A percentile compares a stretch with the other conserved stretches of the same genome.
These are phyloP conservation scores for Magnaporthiopsis poae DNA, from an alignment of 2,329 filamentous ascomycete species.

Conservation along the genomic window DNA sequence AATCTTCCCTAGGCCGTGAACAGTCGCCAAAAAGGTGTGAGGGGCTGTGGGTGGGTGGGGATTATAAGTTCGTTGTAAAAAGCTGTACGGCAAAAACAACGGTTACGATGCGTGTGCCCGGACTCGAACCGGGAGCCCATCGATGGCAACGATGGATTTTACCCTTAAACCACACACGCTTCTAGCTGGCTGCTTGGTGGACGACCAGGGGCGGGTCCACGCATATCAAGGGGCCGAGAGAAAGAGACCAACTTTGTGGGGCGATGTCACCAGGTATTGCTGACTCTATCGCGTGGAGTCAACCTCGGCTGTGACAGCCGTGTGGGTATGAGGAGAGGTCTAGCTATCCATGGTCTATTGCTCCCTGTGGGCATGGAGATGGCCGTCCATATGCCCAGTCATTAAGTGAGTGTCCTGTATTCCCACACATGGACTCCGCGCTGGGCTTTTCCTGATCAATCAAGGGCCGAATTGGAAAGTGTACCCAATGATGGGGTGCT, in stretches of 20 bases:
- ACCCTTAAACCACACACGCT: slow-evolving; percentile 7
- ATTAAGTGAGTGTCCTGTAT: neutral
- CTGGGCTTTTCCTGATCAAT: too few relatives aligned
- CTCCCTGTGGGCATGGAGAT: neutral
- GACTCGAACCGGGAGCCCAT: slow-evolving; percentile 4
- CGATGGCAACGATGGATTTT: slow-evolving; percentile 7
- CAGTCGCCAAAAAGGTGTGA: too few relatives aligned
- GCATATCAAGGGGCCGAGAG: neutral
- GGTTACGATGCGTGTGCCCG: neutral
- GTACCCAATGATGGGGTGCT: neutral
- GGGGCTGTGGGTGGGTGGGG: neutral
- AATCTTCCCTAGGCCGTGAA: too few relatives aligned
- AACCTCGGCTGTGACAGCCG: neutral
- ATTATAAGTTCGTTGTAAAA: neutral
- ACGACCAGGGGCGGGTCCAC: neutral
- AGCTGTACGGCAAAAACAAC: neutral
- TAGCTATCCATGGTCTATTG: neutral
- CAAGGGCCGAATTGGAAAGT: neutral
- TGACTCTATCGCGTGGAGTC: neutral
- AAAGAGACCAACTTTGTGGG: neutral
- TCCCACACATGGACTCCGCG: neutral
- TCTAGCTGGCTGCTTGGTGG: neutral
- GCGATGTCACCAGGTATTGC: neutral
- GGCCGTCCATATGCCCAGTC: neutral
- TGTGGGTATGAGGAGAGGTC: neutral